Evolutionary conservation across 495 filamentous ascomycete genomes (phyloP).

Genomic region (Choiromyces venosus): DNA sequence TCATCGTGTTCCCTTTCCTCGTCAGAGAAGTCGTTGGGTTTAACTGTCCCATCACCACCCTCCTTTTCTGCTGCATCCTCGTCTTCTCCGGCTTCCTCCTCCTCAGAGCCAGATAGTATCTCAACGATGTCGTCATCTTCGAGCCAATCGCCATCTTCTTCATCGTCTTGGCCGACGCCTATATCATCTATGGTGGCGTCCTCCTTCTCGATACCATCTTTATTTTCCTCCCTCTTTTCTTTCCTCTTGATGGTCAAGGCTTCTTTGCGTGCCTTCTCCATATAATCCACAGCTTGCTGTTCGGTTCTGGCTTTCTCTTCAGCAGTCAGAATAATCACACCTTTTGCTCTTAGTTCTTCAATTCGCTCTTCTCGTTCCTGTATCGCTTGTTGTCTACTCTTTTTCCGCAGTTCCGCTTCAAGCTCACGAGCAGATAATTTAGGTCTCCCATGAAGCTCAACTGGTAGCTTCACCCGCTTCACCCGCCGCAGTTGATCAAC

Average conservation of each 20-base stretch:
- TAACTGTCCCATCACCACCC: slow-evolving; percentile 48
- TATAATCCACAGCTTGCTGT: slow-evolving; percentile 75
- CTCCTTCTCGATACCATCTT: slow-evolving; percentile 45
- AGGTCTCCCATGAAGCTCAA: slow-evolving; percentile 6
- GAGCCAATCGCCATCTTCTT: slow-evolving; percentile 58
- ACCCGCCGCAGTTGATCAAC: slow-evolving; percentile 29
- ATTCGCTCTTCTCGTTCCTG: slow-evolving; percentile 72
- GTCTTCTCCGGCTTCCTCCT: slow-evolving; percentile 47
- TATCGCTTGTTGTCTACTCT: slow-evolving; percentile 73
- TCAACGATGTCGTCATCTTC: slow-evolving; percentile 40
- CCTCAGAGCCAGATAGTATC: slow-evolving; percentile 46
- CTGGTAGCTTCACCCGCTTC: slow-evolving; percentile 18
- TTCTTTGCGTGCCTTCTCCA: slow-evolving; percentile 76
- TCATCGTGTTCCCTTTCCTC: slow-evolving; percentile 56
- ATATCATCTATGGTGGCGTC: slow-evolving; percentile 49
- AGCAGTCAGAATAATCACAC: slow-evolving; percentile 73
- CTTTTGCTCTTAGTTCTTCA: slow-evolving; percentile 67
- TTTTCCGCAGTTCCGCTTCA: slow-evolving; percentile 58
- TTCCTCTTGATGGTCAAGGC: slow-evolving; percentile 69
- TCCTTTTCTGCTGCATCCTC: slow-evolving; percentile 46
- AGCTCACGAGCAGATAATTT: slow-evolving; percentile 64
- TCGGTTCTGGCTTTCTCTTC: slow-evolving; percentile 78
- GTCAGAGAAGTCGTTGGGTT: slow-evolving; percentile 64
- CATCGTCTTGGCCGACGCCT: slow-evolving; percentile 58
- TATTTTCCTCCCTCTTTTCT: slow-evolving; percentile 66